Base-by-base conservation (phyloP, 2,329 filamentous ascomycete species). In the Cladorrhinum sp. region DNA sequence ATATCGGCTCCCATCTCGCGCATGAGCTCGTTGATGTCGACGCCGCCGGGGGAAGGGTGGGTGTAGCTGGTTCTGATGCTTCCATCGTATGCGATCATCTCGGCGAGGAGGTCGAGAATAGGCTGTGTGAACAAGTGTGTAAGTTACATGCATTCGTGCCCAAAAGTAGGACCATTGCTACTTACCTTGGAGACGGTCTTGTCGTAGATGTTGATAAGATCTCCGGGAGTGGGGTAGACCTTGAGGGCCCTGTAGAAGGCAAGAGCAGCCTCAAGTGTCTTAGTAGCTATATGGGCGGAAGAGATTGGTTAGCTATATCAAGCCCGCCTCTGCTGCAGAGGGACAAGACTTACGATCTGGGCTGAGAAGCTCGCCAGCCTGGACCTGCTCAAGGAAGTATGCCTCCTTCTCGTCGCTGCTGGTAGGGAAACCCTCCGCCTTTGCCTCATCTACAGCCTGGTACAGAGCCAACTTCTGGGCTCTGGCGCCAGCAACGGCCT, bases 161-260 rank as follows among this genome's bases (percentile, higher is more conserved):
- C 18, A 18, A 48, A 39, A 14, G 28, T 30, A 2, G 3, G 55
- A n/a, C 14, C 24, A 14, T 14, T 20, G 18, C 6, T 16, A 9
- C 74, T 62, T 76, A 92, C 93, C 90, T 97, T 97, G 70, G 94
- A 89, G 51, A 98, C 93, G 30, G 95, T 98, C 86, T 96, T 96
- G 77, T 99, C 95, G 78, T 99, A 99, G 76, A 99, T 96, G 71
- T 85, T 86, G 75, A 99, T 97, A 70, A 99, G 82, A 73, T 98
- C 95, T 70, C 88, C 85, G 12, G 94, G 95, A 71, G 91, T 90
- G 57, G 95, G 95, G 79, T 99, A 99, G 69, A 98, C 95, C 85
- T 99, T 99, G 68, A 99, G 85, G 50, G 93, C 95, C 83, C 93
- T 96, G 86, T 98, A 99, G 80, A 99, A 99, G 76, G 91, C 92